Conservation (phyloP, 441 rosid species). For the Melastoma candidum region DNA sequence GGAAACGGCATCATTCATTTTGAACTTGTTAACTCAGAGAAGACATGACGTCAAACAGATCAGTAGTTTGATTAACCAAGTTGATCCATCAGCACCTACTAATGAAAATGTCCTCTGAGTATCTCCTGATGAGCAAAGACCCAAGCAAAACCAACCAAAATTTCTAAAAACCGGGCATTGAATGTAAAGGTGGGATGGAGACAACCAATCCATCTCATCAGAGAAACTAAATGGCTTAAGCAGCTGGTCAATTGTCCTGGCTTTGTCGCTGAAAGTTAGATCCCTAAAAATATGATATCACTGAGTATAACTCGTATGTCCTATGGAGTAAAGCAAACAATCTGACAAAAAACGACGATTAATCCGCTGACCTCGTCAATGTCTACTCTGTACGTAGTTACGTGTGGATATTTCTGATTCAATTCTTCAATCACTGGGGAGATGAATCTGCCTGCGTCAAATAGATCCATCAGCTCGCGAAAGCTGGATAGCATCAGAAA, state of each 20-base stretch:
- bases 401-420: conserved; percentile 52
- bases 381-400: conserved; percentile 64
- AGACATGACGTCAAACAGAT: not conserved
- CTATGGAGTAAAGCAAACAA: not conserved
- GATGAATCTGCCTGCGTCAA: conserved; percentile 51
- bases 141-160: too few species aligned
- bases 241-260: too few species aligned
- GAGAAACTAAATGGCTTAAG: too few species aligned
- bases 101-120: too few species aligned
- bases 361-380: conserved; percentile 51
- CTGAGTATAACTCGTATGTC: not conserved
- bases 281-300: too few species aligned
- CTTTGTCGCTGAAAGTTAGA: too few species aligned
- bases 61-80: too few species aligned
- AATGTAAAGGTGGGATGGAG: too few species aligned
- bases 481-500: not conserved
- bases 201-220: too few species aligned
- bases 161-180: too few species aligned
- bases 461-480: not conserved
- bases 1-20: not conserved
- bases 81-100: too few species aligned
- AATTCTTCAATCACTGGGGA: conserved; percentile 53
- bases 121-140: too few species aligned
- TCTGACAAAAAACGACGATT: not conserved
- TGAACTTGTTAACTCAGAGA: not conserved